Percentiles rank a stretch among this genome's conserved stretches.
phyloP scores from a whole-genome alignment of 352 stramenopile species.

The Phytophthora sojae region DNA sequence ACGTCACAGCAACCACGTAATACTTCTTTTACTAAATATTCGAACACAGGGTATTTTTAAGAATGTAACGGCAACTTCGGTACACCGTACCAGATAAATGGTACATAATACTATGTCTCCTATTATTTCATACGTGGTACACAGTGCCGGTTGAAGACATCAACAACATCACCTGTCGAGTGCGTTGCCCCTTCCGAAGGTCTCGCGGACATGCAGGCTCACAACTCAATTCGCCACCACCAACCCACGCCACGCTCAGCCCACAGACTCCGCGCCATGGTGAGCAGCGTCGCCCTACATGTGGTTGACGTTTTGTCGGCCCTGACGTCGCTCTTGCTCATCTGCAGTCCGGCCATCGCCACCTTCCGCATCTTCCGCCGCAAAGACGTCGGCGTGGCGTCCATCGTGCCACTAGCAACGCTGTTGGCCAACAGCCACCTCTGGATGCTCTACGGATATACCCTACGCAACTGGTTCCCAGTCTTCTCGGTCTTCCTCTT shows the following conservation, averaged over 20 bases:
- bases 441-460: conserved; percentile 59
- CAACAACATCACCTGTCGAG: background rate
- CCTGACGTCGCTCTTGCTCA: conserved; percentile 42
- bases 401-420: conserved; percentile 45
- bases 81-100: background rate
- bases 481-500: conserved; percentile 46
- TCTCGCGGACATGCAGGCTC: too few relatives aligned
- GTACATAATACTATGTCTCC: background rate
- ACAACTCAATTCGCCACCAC: background rate
- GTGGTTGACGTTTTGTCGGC: conserved; percentile 34
- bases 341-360: conserved; percentile 44
- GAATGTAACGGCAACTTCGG: background rate
- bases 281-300: conserved; percentile 19
- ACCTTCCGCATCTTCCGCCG: conserved; percentile 39
- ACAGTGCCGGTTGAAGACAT: background rate
- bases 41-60: background rate
- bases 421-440: conserved; percentile 47
- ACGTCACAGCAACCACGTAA: background rate
- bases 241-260: too few relatives aligned
- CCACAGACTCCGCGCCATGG: conserved; percentile 9
- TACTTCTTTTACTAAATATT: background rate
- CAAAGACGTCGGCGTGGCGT: conserved; percentile 41
- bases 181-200: background rate
- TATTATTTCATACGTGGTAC: background rate
- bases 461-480: conserved; percentile 49